Evolutionary conservation across 169 alveolate species (phyloP).

Genomic region (Plasmodium chabaudi): DNA sequence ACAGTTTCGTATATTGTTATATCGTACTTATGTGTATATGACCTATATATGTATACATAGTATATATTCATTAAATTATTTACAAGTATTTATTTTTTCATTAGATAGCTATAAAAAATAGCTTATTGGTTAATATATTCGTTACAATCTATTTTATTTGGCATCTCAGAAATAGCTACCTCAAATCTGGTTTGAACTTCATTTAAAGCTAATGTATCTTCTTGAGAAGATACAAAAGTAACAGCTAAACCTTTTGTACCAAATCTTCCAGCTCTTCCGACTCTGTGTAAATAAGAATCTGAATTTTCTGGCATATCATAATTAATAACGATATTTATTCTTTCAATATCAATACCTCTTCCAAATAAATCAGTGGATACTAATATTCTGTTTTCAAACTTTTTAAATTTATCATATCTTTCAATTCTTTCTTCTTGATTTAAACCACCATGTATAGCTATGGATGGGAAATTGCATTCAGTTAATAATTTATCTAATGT

Average conservation of each 20-base stretch:
- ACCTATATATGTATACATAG: too few relatives aligned
- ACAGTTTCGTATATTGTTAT: too few relatives aligned
- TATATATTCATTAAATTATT: too few relatives aligned
- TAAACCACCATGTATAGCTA: constrained; percentile 97
- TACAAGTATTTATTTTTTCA: too few relatives aligned
- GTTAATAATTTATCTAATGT: constrained; percentile 95
- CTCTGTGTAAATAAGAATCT: constrained; percentile 91
- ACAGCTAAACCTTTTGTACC: constrained; percentile 99
- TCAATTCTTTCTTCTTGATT: constrained; percentile 92
- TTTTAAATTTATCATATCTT: constrained; percentile 97
- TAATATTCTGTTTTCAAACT: constrained; percentile 97
- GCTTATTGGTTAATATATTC: constrained; percentile 86
- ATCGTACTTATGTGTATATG: too few relatives aligned
- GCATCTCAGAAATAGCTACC: constrained; percentile 97
- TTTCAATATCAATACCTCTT: constrained; percentile 99
- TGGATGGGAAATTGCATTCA: constrained; percentile 99
- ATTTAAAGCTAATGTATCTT: constrained; percentile 95
- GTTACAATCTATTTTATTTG: constrained; percentile 94
- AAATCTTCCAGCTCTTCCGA: constrained; percentile 99
- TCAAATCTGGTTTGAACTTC: constrained; percentile 98
- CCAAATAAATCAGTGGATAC: constrained; percentile 99
- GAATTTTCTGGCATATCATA: constrained; percentile 97
- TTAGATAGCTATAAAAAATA: too few relatives aligned
- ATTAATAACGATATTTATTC: constrained; percentile 99
- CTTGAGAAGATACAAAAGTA: constrained; percentile 95